Conservation (phyloP, 2,329 filamentous ascomycete genomes). For the Cercospora sp. region DNA sequence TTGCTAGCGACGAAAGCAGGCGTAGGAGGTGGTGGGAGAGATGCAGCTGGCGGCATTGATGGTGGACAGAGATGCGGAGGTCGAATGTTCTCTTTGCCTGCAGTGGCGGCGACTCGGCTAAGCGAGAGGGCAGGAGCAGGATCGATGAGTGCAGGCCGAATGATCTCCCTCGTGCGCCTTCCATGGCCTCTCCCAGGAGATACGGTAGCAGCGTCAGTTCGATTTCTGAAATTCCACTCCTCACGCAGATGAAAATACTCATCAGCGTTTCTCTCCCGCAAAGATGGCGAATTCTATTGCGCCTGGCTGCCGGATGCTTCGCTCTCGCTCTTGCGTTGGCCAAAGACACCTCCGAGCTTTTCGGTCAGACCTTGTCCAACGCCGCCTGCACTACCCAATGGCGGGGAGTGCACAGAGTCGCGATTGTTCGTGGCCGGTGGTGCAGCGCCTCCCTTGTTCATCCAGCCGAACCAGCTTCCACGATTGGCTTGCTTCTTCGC, state of each 20-base stretch:
- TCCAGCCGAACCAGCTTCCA: constrained; percentile 52
- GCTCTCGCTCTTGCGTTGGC: constrained; percentile 18
- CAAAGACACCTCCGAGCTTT: constrained; percentile 17
- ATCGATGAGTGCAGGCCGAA: neutral
- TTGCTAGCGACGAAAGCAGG: neutral
- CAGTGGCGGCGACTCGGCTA: neutral
- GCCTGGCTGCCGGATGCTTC: constrained; percentile 15
- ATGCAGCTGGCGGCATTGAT: neutral
- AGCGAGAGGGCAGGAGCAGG: neutral
- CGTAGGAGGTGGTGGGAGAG: neutral
- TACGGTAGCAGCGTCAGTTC: neutral
- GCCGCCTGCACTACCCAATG: neutral
- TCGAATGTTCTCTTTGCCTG: neutral
- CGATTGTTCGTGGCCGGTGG: constrained; percentile 2
- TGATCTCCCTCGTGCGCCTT: neutral
- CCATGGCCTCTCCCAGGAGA: neutral
- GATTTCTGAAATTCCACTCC: constrained; percentile 3
- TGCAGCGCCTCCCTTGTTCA: constrained; percentile 39
- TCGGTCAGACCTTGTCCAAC: constrained; percentile 10
- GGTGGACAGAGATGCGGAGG: neutral
- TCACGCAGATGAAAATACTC: neutral
- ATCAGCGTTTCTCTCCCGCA: neutral
- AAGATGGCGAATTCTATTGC: constrained; percentile 18
- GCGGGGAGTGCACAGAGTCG: constrained; percentile 7
- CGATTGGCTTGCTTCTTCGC: constrained; percentile 49